phyloP scores from a whole-genome alignment of 257 asterid genomes.

The Solanum rostratum region DNA sequence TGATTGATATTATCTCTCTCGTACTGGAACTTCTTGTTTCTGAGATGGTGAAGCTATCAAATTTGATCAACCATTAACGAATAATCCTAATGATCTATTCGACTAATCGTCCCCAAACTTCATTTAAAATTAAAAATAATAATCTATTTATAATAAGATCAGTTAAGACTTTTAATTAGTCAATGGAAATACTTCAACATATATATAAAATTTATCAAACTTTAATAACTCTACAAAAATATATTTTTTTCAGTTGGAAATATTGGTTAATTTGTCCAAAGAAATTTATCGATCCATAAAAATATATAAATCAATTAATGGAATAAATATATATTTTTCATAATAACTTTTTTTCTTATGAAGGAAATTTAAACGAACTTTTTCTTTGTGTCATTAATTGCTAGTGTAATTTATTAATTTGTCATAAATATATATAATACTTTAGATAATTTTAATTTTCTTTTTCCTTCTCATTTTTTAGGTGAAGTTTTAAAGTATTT shows the following conservation, averaged over 20 bases:
- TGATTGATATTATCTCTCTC: no score
- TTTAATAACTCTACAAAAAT: neutral
- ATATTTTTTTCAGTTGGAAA: neutral
- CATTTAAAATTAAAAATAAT: neutral
- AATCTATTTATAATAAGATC: neutral
- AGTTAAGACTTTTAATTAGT: neutral
- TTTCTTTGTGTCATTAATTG: no score
- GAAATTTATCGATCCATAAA: no score
- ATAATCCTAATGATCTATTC: no score
- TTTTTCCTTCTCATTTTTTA: neutral
- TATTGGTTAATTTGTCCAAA: neutral
- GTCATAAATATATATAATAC: no score
- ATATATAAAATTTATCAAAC: neutral
- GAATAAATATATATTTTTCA: neutral
- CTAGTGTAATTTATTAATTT: no score
- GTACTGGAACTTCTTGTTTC: no score
- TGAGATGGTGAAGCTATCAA: no score
- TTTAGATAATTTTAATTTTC: neutral
- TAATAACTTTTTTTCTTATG: no score
- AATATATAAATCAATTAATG: neutral
- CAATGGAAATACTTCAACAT: neutral
- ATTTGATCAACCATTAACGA: no score
- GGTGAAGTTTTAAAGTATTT: neutral
- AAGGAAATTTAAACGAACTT: no score
- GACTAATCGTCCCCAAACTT: no score